Evolutionary conservation across 345 rosid species (phyloP).

Genomic region (Melaleuca quinquenervia): DNA sequence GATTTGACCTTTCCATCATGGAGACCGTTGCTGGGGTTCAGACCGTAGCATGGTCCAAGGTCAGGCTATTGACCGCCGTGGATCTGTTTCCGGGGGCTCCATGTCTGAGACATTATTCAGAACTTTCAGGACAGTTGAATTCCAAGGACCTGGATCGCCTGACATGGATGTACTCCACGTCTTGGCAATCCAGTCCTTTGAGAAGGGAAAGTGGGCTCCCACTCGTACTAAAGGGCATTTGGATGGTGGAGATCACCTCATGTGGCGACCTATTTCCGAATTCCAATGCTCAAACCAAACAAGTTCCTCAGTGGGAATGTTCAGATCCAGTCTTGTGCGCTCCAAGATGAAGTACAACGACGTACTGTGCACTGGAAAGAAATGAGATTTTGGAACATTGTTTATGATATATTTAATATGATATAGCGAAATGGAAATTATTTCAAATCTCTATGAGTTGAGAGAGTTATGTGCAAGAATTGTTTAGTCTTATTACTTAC

Average conservation of each 20-base stretch:
- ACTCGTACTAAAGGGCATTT: no score
- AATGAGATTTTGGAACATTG: background rate
- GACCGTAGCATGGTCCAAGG: background rate
- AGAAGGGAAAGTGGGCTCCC: no score
- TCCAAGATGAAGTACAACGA: background rate
- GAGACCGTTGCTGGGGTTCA: background rate
- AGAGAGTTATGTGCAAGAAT: background rate
- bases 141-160: no score
- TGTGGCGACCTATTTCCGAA: no score
- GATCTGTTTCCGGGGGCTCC: background rate
- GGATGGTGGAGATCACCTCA: no score
- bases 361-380: background rate
- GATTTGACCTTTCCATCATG: background rate
- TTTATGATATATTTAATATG: background rate
- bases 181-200: no score
- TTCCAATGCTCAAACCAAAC: background rate
- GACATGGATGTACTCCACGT: no score
- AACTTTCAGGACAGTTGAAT: background rate
- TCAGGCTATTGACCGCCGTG: background rate
- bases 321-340: background rate
- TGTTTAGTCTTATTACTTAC: background rate
- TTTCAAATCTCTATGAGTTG: background rate
- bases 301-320: background rate
- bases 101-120: background rate
- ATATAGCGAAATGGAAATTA: background rate